These are phyloP conservation scores for Globisporangium megalacanthum DNA, from an alignment of 352 stramenopile species.

Conservation along the genomic window DNA sequence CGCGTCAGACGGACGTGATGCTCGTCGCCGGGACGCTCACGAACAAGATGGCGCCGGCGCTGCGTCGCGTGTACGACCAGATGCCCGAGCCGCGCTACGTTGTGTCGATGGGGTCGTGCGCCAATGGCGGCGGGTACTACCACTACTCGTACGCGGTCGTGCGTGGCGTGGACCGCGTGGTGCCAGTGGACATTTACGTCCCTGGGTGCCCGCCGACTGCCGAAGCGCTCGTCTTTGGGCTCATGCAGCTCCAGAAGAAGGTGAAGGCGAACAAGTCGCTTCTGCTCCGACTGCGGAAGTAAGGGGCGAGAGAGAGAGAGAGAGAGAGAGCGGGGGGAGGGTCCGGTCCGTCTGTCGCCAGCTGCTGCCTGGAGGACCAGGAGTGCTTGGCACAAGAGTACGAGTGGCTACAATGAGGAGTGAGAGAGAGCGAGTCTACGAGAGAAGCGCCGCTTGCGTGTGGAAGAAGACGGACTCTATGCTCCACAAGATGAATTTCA, in stretches of 20 bases:
- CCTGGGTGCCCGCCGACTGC: constrained; percentile 98
- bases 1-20: constrained; percentile 98
- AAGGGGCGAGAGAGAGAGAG: constrained; percentile 21
- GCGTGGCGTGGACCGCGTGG: constrained; percentile 94
- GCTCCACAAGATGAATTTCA: too few species aligned
- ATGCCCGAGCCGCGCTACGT: constrained; percentile 99
- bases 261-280: constrained; percentile 98
- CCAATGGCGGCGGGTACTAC: constrained; percentile 94
- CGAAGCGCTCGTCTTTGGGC: constrained; percentile 96
- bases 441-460: too few species aligned
- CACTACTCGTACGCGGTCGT: constrained; percentile 98
- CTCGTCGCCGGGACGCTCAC: constrained; percentile 99
- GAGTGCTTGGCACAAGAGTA: too few species aligned
- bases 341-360: too few species aligned
- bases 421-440: too few species aligned
- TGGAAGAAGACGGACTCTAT: too few species aligned
- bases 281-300: constrained; percentile 96
- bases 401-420: too few species aligned
- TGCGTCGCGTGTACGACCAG: constrained; percentile 97
- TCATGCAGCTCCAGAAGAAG: constrained; percentile 99
- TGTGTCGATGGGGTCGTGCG: constrained; percentile 98
- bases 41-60: constrained; percentile 99
- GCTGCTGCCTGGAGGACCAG: too few species aligned
- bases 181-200: constrained; percentile 99
- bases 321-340: too few species aligned